Evolutionary conservation across 306 rosid species (phyloP).

Genomic region (Sindora glabra): DNA sequence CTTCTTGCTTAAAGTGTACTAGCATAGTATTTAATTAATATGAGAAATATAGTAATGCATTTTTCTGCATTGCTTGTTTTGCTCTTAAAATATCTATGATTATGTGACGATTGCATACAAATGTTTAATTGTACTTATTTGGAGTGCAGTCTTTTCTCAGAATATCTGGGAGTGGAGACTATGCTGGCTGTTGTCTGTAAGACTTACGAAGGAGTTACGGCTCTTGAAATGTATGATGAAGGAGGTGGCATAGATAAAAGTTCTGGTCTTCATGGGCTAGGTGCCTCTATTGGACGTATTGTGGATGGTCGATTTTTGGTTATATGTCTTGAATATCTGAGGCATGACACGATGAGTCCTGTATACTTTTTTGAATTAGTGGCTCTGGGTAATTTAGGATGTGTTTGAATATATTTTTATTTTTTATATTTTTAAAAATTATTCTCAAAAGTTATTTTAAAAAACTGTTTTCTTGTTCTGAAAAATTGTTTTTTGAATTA

Average conservation of each 20-base stretch:
- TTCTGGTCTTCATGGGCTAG: conserved; percentile 69
- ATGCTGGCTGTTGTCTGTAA: conserved; percentile 80
- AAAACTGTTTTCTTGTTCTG: no score
- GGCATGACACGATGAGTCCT: no score
- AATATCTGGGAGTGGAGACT: conserved; percentile 66
- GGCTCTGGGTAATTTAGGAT: no score
- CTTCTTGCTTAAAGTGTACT: not conserved
- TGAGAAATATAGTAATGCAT: not conserved
- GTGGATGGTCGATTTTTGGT: conserved; percentile 64
- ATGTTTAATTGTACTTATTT: conserved; percentile 20
- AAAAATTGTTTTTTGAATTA: no score
- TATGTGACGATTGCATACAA: conserved; percentile 5
- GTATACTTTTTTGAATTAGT: no score
- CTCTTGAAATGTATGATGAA: conserved; percentile 64
- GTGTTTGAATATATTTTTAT: no score
- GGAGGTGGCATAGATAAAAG: conserved; percentile 49
- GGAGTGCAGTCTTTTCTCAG: conserved; percentile 71
- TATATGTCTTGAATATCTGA: conserved; percentile 69
- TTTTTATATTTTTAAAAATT: no score
- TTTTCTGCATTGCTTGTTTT: not conserved
- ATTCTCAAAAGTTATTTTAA: no score
- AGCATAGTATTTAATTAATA: not conserved
- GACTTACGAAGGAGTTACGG: conserved; percentile 61
- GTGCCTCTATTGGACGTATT: conserved; percentile 57
- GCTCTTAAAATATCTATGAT: not conserved